Evolutionary conservation across 2,329 filamentous ascomycete genomes (phyloP), one percentile per base, ranked within the genome.

Genomic region (Cytospora schulzeri): DNA sequence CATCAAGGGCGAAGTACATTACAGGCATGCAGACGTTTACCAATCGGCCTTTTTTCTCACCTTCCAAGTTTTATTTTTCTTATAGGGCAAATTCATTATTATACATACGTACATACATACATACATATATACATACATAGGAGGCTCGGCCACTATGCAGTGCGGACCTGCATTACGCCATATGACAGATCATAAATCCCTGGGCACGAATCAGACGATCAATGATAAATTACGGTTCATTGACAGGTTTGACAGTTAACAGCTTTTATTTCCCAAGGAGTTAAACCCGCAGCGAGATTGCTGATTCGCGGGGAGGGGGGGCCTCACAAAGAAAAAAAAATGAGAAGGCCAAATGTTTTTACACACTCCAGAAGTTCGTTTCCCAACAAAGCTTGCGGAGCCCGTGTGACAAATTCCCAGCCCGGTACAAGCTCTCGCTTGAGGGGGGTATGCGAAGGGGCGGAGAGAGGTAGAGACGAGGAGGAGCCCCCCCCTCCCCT

Each of bases 161-260:
- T 24, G 19, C n/a, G 45, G 53, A 64, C 62, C 51, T 64, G 55
- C 55, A 66, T 59, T 38, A 35, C 55, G 52, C 57, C 29, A 66
- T 64, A 60, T 66, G 65, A 66, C 62, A 66, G 54, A 52, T 66
- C 65, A 66, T 24, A 54, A 63, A 56, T 22, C 38, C 35, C 52
- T 38, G 35, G 57, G 17, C 51, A 26, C 48, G 17, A 57, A 61
- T 60, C 57, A 61, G 62, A 60, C 53, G 53, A 66, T 64, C 64
- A 51, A 50, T 41, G 50, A 54, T 41, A 55, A 54, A 50, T 66
- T 57, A 60, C 57, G 33, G 28, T 48, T 48, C 31, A 64, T 24
- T 66, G 64, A 66, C 64, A 66, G 64, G 51, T 66, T 63, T 63
- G 64, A 66, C 64, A 66, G 60, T 45, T 66, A 48, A 48, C 45